Percentiles rank a stretch among this genome's conserved stretches.
These are phyloP conservation scores for Cystobasidium ongulense DNA, from an alignment of 768 basidiomycete genomes.

Conservation along the genomic window DNA sequence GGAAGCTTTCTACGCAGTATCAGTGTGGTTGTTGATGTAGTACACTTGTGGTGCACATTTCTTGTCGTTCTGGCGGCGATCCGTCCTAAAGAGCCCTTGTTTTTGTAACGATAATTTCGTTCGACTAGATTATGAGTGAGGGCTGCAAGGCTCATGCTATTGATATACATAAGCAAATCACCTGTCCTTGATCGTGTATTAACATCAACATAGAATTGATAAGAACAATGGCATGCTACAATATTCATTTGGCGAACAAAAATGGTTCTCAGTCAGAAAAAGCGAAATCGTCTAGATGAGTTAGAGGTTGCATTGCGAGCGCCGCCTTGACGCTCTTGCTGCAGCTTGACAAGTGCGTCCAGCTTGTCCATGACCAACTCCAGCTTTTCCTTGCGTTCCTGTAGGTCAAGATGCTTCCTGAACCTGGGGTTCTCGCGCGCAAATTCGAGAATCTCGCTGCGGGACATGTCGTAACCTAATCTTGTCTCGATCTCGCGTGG, in stretches of 20 bases:
- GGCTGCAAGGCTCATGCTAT: background rate
- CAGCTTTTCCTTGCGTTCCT: constrained; percentile 93
- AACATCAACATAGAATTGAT: background rate
- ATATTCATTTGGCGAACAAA: background rate
- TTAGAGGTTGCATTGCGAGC: background rate
- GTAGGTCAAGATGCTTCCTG: constrained; percentile 76
- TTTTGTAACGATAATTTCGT: background rate
- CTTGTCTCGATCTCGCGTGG: constrained; percentile 94
- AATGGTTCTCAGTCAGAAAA: constrained; percentile 9
- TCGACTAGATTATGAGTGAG: background rate
- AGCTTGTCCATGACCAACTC: constrained; percentile 66
- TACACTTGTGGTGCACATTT: background rate
- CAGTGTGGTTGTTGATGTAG: background rate
- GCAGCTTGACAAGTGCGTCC: constrained; percentile 86
- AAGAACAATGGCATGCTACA: background rate
- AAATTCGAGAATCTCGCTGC: constrained; percentile 78
- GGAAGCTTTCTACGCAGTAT: background rate
- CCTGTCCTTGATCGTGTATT: background rate
- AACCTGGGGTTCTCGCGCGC: constrained; percentile 92
- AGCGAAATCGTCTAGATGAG: constrained; percentile 3
- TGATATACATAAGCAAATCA: background rate
- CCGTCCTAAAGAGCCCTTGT: background rate
- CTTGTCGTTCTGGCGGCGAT: background rate
- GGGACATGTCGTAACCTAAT: constrained; percentile 83
- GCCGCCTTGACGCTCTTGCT: constrained; percentile 57